A percentile compares a stretch with the other conserved stretches of the same genome.
Evolutionary conservation across 2,329 filamentous ascomycete genomes (phyloP).

Genomic region (Blumeria graminis): DNA sequence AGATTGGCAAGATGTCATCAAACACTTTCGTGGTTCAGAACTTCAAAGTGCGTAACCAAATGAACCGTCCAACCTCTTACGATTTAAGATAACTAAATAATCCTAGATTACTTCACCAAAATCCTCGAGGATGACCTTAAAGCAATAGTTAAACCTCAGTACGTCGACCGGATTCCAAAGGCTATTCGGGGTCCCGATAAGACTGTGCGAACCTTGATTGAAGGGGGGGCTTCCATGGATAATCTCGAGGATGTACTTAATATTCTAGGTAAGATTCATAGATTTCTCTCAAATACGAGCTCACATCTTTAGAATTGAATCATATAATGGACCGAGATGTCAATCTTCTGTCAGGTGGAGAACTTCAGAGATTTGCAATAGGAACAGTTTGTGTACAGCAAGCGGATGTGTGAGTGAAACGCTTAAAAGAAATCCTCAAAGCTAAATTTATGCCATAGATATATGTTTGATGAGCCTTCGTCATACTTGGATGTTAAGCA

Average conservation of each 20-base stretch:
- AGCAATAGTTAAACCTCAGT: slow-evolving; percentile 91
- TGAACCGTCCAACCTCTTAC: background rate
- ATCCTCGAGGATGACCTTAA: slow-evolving; percentile 91
- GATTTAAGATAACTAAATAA: background rate
- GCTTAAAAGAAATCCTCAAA: background rate
- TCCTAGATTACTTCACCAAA: slow-evolving; percentile 88
- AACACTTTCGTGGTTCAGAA: slow-evolving; percentile 93
- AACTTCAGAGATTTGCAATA: slow-evolving; percentile 94
- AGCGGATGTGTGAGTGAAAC: slow-evolving; percentile 47
- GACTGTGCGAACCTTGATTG: slow-evolving; percentile 55
- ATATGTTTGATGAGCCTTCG: slow-evolving; percentile 99
- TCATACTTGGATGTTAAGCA: slow-evolving; percentile 99
- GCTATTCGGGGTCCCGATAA: slow-evolving; percentile 66
- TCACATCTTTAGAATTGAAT: slow-evolving; percentile 37
- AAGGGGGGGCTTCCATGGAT: slow-evolving; percentile 48
- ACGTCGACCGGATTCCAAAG: slow-evolving; percentile 93
- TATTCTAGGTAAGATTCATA: slow-evolving; percentile 30
- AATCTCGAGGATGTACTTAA: slow-evolving; percentile 68
- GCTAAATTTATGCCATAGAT: slow-evolving; percentile 20
- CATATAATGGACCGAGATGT: slow-evolving; percentile 88
- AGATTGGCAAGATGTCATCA: slow-evolving; percentile 97
- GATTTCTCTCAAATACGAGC: background rate
- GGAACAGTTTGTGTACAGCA: slow-evolving; percentile 87
- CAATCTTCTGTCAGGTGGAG: slow-evolving; percentile 76
- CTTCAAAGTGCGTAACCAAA: slow-evolving; percentile 50